Conservation (phyloP, 148 eudicot species). For the Cornus controversa region DNA sequence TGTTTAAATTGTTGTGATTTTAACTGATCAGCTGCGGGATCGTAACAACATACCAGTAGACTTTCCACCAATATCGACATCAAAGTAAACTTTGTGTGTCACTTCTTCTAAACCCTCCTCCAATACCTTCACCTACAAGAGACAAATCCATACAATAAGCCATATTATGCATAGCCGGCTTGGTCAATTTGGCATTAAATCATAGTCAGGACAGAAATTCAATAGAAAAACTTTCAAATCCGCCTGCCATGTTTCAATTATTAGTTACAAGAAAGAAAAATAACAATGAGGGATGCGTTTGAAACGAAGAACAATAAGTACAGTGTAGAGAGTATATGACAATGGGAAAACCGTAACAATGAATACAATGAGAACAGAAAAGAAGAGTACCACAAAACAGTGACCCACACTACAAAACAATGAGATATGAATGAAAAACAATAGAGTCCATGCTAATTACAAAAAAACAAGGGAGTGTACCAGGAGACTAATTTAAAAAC, state of each 20-base stretch:
- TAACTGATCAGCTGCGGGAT: not conserved
- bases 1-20: not conserved
- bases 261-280: too few relatives aligned
- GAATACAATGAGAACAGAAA: not conserved
- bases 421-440: too few relatives aligned
- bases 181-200: not conserved
- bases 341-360: not conserved
- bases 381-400: not conserved
- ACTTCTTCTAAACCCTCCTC: slow-evolving; percentile 50
- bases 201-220: not conserved
- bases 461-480: too few relatives aligned
- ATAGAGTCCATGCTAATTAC: too few relatives aligned
- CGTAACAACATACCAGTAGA: slow-evolving; percentile 50
- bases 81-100: slow-evolving; percentile 84
- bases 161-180: slow-evolving; percentile 9
- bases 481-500: too few relatives aligned
- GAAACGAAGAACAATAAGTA: slow-evolving; percentile 9
- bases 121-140: slow-evolving; percentile 36
- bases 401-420: too few relatives aligned
- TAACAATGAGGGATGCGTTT: not conserved
- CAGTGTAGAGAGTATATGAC: not conserved
- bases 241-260: not conserved
- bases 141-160: not conserved
- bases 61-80: slow-evolving; percentile 74
- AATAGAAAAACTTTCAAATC: not conserved